These are phyloP conservation scores for Trametes polyzona DNA, from an alignment of 1,284 basidiomycete species.

Conservation along the genomic window DNA sequence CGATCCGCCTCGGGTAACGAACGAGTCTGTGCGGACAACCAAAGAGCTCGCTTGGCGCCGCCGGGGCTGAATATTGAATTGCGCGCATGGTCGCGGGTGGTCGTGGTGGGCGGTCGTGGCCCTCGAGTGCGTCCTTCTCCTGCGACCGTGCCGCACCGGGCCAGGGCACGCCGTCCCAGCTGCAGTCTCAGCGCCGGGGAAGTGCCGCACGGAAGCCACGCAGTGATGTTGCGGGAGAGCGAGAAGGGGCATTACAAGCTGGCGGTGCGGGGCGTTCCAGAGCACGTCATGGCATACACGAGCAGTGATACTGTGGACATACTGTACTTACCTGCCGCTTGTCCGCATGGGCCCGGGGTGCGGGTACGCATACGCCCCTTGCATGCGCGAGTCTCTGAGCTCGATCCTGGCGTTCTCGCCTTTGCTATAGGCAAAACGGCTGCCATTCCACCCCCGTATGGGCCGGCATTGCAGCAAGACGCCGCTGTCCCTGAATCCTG, in stretches of 20 bases:
- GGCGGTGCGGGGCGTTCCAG: slow-evolving; percentile 17
- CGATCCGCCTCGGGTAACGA: slow-evolving; percentile 9
- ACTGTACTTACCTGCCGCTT: slow-evolving; percentile 8
- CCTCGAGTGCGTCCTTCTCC: too few species aligned
- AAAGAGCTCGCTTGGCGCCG: slow-evolving; percentile 7
- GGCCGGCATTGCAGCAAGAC: slow-evolving; percentile 1
- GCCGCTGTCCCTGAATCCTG: neutral
- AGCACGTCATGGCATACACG: slow-evolving; percentile 22
- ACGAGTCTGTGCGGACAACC: neutral
- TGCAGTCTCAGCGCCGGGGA: slow-evolving; percentile 9
- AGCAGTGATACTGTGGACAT: neutral
- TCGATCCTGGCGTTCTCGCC: neutral
- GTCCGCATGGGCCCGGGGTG: slow-evolving; percentile 16
- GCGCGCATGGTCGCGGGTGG: slow-evolving; percentile 3
- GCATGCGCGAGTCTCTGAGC: neutral
- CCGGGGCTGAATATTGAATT: slow-evolving; percentile 9
- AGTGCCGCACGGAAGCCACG: slow-evolving; percentile 19
- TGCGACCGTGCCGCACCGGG: too few species aligned
- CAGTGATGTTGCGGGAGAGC: slow-evolving; percentile 14
- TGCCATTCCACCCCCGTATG: neutral
- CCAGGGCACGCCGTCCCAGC: too few species aligned
- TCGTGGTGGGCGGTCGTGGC: too few species aligned
- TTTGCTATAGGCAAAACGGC: neutral
- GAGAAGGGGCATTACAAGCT: slow-evolving; percentile 16
- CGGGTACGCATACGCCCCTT: neutral